A percentile compares a stretch with the other conserved stretches of the same genome.
Conservation (phyloP, 2,329 filamentous ascomycete species). For the Dothidotthia symphoricarpi region DNA sequence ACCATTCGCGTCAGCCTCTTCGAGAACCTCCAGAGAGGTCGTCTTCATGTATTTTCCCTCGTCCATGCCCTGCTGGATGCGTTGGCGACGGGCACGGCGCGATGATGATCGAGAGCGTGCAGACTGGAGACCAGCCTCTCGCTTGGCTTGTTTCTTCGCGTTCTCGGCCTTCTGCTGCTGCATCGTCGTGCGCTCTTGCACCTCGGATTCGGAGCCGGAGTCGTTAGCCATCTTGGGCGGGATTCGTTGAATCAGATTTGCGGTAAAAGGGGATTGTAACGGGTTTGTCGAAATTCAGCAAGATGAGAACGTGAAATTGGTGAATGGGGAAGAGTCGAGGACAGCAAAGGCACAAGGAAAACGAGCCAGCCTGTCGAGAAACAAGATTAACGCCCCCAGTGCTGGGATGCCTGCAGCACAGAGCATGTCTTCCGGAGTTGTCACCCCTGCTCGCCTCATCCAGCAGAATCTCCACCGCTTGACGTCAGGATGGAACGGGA, state of each 20-base stretch:
- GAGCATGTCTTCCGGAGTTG: conserved; percentile 11
- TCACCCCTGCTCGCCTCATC: conserved; percentile 5
- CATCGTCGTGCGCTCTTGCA: conserved; percentile 44
- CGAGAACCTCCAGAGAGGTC: conserved; percentile 48
- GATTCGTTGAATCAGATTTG: conserved; percentile 4
- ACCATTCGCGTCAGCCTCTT: conserved; percentile 53
- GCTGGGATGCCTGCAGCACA: conserved; percentile 16
- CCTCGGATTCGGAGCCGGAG: conserved; percentile 33
- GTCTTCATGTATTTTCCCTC: conserved; percentile 56
- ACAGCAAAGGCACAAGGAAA: conserved; percentile 11
- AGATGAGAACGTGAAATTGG: conserved; percentile 8
- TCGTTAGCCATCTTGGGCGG: conserved; percentile 33
- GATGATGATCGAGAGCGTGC: conserved; percentile 50
- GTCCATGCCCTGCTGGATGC: conserved; percentile 46
- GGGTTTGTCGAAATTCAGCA: conserved; percentile 2
- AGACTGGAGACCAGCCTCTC: conserved; percentile 41
- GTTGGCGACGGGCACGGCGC: conserved; percentile 48
- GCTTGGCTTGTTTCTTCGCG: conserved; percentile 41
- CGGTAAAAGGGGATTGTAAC: conserved; percentile 5
- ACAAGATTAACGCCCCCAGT: conserved; percentile 38
- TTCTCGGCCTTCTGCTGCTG: conserved; percentile 50
- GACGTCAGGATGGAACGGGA: conserved; percentile 20
- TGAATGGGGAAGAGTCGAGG: conserved; percentile 9
- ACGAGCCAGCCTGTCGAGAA: conserved; percentile 27
- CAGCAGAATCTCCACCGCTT: conserved; percentile 11